Percentiles rank a stretch among this genome's conserved stretches.
phyloP scores from a whole-genome alignment of 164 flowering plant species.

The Stephania cephalantha region DNA sequence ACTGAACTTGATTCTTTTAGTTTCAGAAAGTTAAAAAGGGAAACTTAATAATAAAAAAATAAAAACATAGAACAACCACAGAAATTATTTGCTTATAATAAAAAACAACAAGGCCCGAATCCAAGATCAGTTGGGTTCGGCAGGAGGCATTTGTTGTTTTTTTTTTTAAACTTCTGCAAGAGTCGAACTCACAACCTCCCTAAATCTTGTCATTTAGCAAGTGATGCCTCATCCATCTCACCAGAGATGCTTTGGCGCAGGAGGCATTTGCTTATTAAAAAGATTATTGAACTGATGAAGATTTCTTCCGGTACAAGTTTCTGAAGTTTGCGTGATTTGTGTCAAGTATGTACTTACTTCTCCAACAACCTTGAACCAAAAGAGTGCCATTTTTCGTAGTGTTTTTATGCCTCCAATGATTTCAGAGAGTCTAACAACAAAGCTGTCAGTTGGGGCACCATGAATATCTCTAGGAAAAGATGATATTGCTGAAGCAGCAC shows the following conservation, averaged over 20 bases:
- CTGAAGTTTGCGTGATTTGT: not conserved
- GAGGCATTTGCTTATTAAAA: not conserved
- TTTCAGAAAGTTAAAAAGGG: not conserved
- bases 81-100: not conserved
- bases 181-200: too few relatives aligned
- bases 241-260: not conserved
- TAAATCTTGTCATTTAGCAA: too few relatives aligned
- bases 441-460: slow-evolving; percentile 76
- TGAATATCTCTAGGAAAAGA: slow-evolving; percentile 71
- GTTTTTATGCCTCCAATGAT: slow-evolving; percentile 69
- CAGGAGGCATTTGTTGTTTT: too few relatives aligned
- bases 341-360: slow-evolving; percentile 51
- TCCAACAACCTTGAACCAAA: slow-evolving; percentile 68
- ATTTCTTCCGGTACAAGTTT: not conserved
- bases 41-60: too few relatives aligned
- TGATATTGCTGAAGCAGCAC: slow-evolving; percentile 25
- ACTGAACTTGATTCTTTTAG: not conserved
- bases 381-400: slow-evolving; percentile 59
- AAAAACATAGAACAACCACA: not conserved
- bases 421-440: slow-evolving; percentile 74
- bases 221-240: too few relatives aligned
- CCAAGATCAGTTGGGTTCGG: too few relatives aligned
- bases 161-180: too few relatives aligned
- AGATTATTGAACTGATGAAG: not conserved
- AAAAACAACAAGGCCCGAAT: not conserved